These are phyloP conservation scores for Verbascum thapsus DNA, from an alignment of 257 asterid genomes.

Conservation along the genomic window DNA sequence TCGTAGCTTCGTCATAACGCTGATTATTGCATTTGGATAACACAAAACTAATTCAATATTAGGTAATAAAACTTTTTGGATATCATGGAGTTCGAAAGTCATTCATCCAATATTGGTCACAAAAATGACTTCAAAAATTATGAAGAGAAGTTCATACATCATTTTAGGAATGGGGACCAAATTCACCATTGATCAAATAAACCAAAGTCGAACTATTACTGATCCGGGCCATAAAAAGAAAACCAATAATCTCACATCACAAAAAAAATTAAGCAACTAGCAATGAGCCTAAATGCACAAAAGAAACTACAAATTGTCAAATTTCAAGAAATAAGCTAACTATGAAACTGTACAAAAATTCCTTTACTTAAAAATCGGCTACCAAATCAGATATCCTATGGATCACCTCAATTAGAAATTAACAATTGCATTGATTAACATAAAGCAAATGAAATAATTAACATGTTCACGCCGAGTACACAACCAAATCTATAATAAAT, in stretches of 20 bases:
- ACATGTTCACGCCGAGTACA: neutral
- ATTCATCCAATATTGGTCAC: too few relatives aligned
- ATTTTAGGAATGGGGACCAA: too few relatives aligned
- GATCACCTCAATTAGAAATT: conserved; percentile 17
- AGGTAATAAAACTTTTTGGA: too few relatives aligned
- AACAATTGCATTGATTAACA: neutral
- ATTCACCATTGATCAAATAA: neutral
- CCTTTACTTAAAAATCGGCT: neutral
- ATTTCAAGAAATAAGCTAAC: neutral
- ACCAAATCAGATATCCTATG: neutral
- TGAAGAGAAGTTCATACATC: too few relatives aligned
- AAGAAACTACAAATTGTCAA: conserved; percentile 7
- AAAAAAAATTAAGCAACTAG: too few relatives aligned
- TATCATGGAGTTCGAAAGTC: too few relatives aligned
- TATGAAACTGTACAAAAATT: neutral
- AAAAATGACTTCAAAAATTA: too few relatives aligned
- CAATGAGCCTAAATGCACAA: conserved; percentile 1
- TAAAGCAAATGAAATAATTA: neutral
- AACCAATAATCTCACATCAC: neutral
- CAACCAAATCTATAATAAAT: neutral
- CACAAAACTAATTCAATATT: too few relatives aligned
- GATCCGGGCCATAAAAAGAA: neutral
- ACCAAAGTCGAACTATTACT: neutral
- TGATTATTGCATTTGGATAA: too few relatives aligned
- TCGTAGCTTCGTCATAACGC: too few relatives aligned